A percentile compares a stretch with the other conserved stretches of the same genome.
These are phyloP conservation scores for Aspergillus kassunensis DNA, from an alignment of 495 filamentous ascomycete species.

Conservation along the genomic window DNA sequence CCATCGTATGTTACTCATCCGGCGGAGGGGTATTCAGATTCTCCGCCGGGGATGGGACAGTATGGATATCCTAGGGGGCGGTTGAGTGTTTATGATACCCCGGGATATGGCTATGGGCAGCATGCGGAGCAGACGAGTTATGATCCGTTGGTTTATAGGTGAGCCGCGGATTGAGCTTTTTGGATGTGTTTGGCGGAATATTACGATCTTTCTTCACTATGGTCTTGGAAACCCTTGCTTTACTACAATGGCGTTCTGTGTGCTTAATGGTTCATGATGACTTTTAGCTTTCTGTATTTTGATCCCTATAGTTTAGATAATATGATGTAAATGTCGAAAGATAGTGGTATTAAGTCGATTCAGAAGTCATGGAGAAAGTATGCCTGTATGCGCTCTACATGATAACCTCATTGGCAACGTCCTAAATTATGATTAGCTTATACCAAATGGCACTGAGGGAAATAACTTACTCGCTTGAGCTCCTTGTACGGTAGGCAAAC, in stretches of 20 bases:
- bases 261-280: too few species aligned
- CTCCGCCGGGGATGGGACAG: conserved; percentile 5
- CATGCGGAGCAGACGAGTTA: conserved; percentile 29
- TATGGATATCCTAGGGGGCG: conserved; percentile 11
- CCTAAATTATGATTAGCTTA: conserved; percentile 51
- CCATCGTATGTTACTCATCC: conserved; percentile 11
- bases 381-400: conserved; percentile 56
- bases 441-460: neutral
- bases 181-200: too few species aligned
- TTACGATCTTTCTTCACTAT: conserved; percentile 5
- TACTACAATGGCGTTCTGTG: conserved; percentile 16
- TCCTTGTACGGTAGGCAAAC: conserved; percentile 98
- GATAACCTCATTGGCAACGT: conserved; percentile 92
- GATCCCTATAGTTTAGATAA: neutral
- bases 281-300: too few species aligned
- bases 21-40: conserved; percentile 30
- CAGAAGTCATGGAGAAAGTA: neutral
- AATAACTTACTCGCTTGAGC: conserved; percentile 80
- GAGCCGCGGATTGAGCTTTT: neutral
- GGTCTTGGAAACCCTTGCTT: conserved; percentile 9
- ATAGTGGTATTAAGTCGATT: conserved; percentile 3
- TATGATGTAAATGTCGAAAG: neutral
- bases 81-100: conserved; percentile 22
- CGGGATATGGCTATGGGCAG: conserved; percentile 24
- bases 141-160: conserved; percentile 35